Evolutionary conservation across 2,329 filamentous ascomycete species (phyloP).

Genomic region (Pezicula carpinea): DNA sequence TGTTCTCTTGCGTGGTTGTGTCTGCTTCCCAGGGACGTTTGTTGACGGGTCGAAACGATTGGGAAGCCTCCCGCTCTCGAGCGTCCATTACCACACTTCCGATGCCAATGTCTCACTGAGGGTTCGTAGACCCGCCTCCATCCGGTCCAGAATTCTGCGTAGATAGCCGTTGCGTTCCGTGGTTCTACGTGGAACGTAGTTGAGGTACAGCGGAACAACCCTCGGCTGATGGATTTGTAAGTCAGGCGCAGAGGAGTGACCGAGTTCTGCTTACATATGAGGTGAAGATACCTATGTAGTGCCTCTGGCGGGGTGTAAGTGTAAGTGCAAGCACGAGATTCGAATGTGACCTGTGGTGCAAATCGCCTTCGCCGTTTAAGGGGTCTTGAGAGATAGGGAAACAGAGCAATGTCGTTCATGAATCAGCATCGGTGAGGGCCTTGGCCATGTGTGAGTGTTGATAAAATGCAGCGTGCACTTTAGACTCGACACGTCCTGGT

Average conservation of each 20-base stretch:
- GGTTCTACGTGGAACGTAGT: conserved; percentile 1
- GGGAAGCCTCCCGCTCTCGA: conserved; percentile 23
- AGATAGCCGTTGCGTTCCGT: neutral
- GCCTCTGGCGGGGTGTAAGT: too few relatives aligned
- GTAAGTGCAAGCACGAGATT: too few relatives aligned
- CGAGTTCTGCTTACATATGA: conserved; percentile 17
- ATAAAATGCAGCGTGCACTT: conserved; percentile 16
- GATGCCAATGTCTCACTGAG: conserved; percentile 20
- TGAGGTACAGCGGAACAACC: neutral
- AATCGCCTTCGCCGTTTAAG: conserved; percentile 2
- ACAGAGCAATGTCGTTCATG: conserved; percentile 1
- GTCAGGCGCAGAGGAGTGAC: neutral
- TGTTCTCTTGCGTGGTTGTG: conserved; percentile 7
- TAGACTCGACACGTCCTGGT: conserved; percentile 8
- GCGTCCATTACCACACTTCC: conserved; percentile 26
- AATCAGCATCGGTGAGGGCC: conserved; percentile 1
- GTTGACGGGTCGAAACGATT: conserved; percentile 19
- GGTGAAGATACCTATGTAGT: too few relatives aligned
- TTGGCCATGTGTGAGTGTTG: neutral
- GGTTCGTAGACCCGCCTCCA: conserved; percentile 18
- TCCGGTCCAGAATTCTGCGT: conserved; percentile 27
- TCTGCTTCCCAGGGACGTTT: conserved; percentile 27
- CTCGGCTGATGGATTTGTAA: conserved; percentile 10
- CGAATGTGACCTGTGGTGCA: too few relatives aligned
- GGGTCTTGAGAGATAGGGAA: neutral